These are phyloP conservation scores for Brassica napus DNA, from an alignment of 345 rosid genomes.

Conservation along the genomic window Da-Ae NC_063449.1:7623501-7624000, in stretches of 20 bases:
- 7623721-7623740: not conserved
- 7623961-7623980: not conserved
- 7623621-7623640: not conserved
- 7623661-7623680: not conserved
- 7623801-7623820: not conserved
- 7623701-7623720: not conserved
- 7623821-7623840: not conserved
- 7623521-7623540: not conserved
- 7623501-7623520: not conserved
- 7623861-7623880: not conserved
- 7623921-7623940: not conserved
- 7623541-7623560: not conserved
- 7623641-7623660: not conserved
- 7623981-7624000: not conserved
- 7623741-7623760: not conserved
- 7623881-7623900: not conserved
- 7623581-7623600: not conserved
- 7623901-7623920: not conserved
- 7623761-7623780: not conserved
- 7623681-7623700: not conserved
- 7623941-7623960: not conserved
- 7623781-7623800: not conserved
- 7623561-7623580: too few relatives aligned
- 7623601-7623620: not conserved
- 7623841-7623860: not conserved